Conservation (phyloP, 1,284 basidiomycete genomes). For the Apiotrichum sp. region DNA sequence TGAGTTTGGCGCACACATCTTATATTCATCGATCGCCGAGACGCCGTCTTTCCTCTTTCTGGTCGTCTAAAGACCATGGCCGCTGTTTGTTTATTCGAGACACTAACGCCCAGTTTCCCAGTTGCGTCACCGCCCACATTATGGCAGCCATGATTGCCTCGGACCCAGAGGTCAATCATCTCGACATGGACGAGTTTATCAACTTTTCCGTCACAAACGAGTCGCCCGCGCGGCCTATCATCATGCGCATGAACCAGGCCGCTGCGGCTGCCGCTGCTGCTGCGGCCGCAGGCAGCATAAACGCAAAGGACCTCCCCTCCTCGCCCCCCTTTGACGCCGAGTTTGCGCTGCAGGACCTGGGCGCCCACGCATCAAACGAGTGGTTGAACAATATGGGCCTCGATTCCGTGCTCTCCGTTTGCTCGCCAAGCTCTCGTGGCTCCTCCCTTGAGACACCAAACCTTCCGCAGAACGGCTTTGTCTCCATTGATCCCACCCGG, state of each 20-base stretch:
- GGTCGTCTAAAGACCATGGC: too few species aligned
- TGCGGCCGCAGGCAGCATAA: neutral
- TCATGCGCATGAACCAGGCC: slow-evolving; percentile 1
- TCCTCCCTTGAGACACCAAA: slow-evolving; percentile 17
- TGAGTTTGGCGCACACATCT: too few species aligned
- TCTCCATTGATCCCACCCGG: slow-evolving; percentile 13
- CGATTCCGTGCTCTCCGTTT: slow-evolving; percentile 7
- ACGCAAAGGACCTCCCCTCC: neutral
- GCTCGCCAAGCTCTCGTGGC: slow-evolving; percentile 11
- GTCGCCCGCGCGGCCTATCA: slow-evolving; percentile 1
- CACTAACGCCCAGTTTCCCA: neutral
- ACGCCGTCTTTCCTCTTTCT: too few species aligned
- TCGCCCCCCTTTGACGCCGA: slow-evolving; percentile 7
- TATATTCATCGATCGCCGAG: too few species aligned
- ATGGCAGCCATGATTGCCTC: slow-evolving; percentile 4
- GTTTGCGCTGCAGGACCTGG: slow-evolving; percentile 8
- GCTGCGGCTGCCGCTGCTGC: neutral
- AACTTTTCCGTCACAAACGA: slow-evolving; percentile 12
- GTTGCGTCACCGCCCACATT: neutral
- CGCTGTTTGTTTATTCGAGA: neutral
- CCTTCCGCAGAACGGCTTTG: slow-evolving; percentile 7
- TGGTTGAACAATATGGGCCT: slow-evolving; percentile 7
- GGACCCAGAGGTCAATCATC: slow-evolving; percentile 3
- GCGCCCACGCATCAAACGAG: slow-evolving; percentile 5
- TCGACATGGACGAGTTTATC: slow-evolving; percentile 17